phyloP scores from a whole-genome alignment of 352 stramenopile genomes.

The Thalassiosira livingstoniorum region DNA sequence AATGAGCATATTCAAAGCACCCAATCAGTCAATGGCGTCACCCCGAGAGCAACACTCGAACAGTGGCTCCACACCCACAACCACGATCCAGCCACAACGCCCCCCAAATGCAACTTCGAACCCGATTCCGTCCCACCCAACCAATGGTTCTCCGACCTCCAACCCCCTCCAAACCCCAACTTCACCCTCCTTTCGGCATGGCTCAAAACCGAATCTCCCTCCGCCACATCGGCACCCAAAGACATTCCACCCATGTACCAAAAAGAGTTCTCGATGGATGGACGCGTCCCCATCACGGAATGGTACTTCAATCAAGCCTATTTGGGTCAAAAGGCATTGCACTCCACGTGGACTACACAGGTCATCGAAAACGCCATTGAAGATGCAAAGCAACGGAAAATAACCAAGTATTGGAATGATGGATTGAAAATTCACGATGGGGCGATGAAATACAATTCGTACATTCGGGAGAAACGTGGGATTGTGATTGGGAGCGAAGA shows the following conservation, averaged over 20 bases:
- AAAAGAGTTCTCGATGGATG: conserved; percentile 5
- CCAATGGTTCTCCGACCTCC: background rate
- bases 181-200: conserved; percentile 17
- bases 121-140: background rate
- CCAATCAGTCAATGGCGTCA: no score
- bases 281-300: background rate
- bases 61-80: no score
- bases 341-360: background rate
- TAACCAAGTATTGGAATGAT: background rate
- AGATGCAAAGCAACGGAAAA: background rate
- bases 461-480: background rate
- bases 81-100: no score
- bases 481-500: conserved; percentile 43
- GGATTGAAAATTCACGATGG: background rate
- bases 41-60: no score
- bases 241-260: conserved; percentile 23
- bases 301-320: conserved; percentile 1
- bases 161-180: background rate
- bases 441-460: background rate
- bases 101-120: conserved; percentile 1
- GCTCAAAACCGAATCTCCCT: conserved; percentile 20
- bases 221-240: background rate
- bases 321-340: background rate
- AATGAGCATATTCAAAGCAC: no score
- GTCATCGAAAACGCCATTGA: background rate